A percentile compares a stretch with the other conserved stretches of the same genome.
These are phyloP conservation scores for Somion occarium DNA, from an alignment of 1,284 basidiomycete species.

Conservation along the genomic window DNA sequence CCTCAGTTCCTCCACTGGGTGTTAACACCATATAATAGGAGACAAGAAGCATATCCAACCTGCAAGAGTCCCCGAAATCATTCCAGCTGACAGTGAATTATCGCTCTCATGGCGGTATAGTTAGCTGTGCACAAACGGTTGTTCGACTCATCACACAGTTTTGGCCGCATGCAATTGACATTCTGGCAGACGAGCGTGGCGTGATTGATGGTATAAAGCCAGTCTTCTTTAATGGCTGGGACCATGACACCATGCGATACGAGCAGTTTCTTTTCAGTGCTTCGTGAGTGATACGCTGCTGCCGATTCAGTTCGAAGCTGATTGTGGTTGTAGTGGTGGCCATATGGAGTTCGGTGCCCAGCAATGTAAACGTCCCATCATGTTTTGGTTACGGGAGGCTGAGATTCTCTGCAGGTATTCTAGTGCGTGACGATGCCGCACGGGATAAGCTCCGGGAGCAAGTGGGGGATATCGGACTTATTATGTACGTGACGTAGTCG, in stretches of 20 bases:
- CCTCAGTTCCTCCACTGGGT: not conserved
- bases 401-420: slow-evolving; percentile 43
- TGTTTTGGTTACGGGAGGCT: not conserved
- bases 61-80: slow-evolving; percentile 30
- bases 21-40: not conserved
- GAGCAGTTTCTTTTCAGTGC: slow-evolving; percentile 54
- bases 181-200: slow-evolving; percentile 52
- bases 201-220: slow-evolving; percentile 57
- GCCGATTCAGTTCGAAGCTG: too few species aligned
- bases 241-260: slow-evolving; percentile 46
- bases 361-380: slow-evolving; percentile 45
- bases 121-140: slow-evolving; percentile 61
- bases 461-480: slow-evolving; percentile 56
- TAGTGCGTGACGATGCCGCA: slow-evolving; percentile 60
- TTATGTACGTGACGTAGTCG: slow-evolving; percentile 43
- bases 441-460: slow-evolving; percentile 42
- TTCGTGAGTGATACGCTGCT: slow-evolving; percentile 28
- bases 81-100: slow-evolving; percentile 67
- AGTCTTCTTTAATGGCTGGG: slow-evolving; percentile 53
- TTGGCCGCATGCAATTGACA: slow-evolving; percentile 67
- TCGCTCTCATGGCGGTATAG: slow-evolving; percentile 62
- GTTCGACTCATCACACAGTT: slow-evolving; percentile 57
- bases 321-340: slow-evolving; percentile 36
- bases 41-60: not conserved
- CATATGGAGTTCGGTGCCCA: slow-evolving; percentile 63